Evolutionary conservation across 2,329 filamentous ascomycete genomes (phyloP), one percentile per base, ranked within the genome.

Genomic region (Cladosporium austrohemisphaericum): DNA sequence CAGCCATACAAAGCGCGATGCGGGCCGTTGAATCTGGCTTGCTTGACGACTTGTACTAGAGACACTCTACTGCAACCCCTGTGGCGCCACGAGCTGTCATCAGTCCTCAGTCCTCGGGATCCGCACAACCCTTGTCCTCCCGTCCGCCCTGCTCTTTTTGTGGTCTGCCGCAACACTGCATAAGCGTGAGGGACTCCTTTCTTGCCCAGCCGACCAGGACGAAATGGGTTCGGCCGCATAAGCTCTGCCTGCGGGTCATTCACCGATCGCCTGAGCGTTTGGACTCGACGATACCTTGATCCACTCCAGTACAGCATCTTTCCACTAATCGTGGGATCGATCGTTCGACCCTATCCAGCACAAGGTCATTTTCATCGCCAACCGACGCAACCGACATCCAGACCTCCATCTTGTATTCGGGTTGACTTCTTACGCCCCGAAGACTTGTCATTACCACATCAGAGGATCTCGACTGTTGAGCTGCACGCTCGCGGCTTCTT

Each of bases 61-160:
- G 19, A 36, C 41, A 23, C 41, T 44, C n/a, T 18, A 44, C 22
- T 18, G 22, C 44, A 26, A 20, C 44, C 44, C 44, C 44, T 47
- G 44, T 47, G 44, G 44, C 44, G 44, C 44, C 33, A 41, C 38
- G 46, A 41, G 46, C 38, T 49, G 46, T 49, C 46, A 49, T 49
- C 36, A 32, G 36, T 37, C 46, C 46, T 41, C 29, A 41, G 18
- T 41, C 14, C 26, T 32, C 28, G 36, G 36, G 35, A 41, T 49
- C 26, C 46, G 36, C 46, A 49, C 46, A 10, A 49, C 46, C 36
- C 44, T 47, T 47, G 44, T 47, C 44, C 44, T 49, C 36, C 36
- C 46, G 36, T 23, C 28, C 38, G 38, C 23, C 46, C 46, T 49
- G 31, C 28, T 49, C 26, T 20, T 32, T 13, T 48, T 41, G 36